Base-by-base conservation (phyloP, 208 protist species). In the Herpetomonas muscarum region DNA sequence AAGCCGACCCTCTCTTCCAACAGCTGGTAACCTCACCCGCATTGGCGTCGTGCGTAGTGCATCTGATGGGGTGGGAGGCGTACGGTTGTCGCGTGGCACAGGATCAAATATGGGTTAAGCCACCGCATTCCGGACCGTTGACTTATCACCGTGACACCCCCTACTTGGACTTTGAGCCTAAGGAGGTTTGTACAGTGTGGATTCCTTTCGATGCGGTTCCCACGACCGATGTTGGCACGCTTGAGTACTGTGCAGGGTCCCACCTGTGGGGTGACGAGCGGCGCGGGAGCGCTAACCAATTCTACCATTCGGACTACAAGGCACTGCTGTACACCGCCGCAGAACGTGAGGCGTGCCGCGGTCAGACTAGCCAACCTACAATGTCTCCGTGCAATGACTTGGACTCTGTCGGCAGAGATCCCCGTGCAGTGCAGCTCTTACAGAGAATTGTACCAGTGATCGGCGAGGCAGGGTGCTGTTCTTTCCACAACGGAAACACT, bases 121-220 rank as follows among this genome's bases (percentile, higher is more conserved):
- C 73, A 2, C 69, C 68, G 17, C 30, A 50, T 36, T 64, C 77
- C 15, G 60, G 52, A 5, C 51, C 73, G 4, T 58, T 80, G 12
- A 80, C 63, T 44, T 74, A 70, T 48, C 73, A 85, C 66, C 70
- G 73, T 51, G 69, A 78, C 57, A 80, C 73, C 12, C 65, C 73
- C 0, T 80, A 80, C 48, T 55, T 77, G 46, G 64, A 77, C 47
- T 76, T 74, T 42, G 46, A 29, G 1, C 69, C 69, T 2, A 78
- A 68, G 15, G 59, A 80, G 21, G 77, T 74, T 39, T 74, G 65
- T 55, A 80, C 72, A 13, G 64, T 75, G 29, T 80, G 73, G 77
- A 67, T 75, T 12, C 47, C 68, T 0, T 60, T 80, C 12, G 64
- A 76, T 48, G 46, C 62, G 28, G 55, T 63, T 9, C 19, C 17